Percentiles rank a stretch among this genome's conserved stretches.
These are phyloP conservation scores for Aspergillus bridgeri DNA, from an alignment of 495 filamentous ascomycete species.

Conservation along the genomic window DNA sequence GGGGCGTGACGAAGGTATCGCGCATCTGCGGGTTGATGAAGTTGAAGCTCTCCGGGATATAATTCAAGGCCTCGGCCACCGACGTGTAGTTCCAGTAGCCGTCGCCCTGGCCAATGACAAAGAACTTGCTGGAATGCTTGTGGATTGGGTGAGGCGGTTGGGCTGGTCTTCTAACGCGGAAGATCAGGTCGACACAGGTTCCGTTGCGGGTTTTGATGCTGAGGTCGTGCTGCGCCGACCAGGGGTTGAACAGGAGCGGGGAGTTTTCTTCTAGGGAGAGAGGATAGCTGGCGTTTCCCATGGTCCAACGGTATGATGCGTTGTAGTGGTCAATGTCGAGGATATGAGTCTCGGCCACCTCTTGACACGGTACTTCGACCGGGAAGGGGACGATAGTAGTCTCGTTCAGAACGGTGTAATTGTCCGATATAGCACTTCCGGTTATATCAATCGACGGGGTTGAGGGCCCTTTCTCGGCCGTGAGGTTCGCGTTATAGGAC, in stretches of 20 bases:
- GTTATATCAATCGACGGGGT: slow-evolving; percentile 41
- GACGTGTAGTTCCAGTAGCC: slow-evolving; percentile 48
- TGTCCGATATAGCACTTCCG: slow-evolving; percentile 29
- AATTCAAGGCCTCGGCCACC: slow-evolving; percentile 49
- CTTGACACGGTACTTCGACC: slow-evolving; percentile 29
- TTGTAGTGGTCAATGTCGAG: slow-evolving; percentile 35
- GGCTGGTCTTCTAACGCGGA: slow-evolving; percentile 32
- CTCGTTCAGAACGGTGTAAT: slow-evolving; percentile 40
- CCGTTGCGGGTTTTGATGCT: slow-evolving; percentile 50
- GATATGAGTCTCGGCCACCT: slow-evolving; percentile 38
- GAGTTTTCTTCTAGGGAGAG: slow-evolving; percentile 34
- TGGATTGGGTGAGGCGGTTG: slow-evolving; percentile 55
- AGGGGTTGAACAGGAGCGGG: slow-evolving; percentile 48
- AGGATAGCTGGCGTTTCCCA: slow-evolving; percentile 38
- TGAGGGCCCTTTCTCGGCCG: slow-evolving; percentile 12
- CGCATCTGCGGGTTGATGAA: slow-evolving; percentile 49
- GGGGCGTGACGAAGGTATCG: slow-evolving; percentile 47
- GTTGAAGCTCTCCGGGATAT: slow-evolving; percentile 50
- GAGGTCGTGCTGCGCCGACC: slow-evolving; percentile 32
- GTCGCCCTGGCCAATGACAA: slow-evolving; percentile 48
- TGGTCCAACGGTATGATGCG: slow-evolving; percentile 44
- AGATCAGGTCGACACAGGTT: slow-evolving; percentile 58
- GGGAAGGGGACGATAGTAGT: slow-evolving; percentile 40
- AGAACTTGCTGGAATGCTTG: slow-evolving; percentile 61
- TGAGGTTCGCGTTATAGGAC: slow-evolving; percentile 14